Evolutionary conservation across 2,329 filamentous ascomycete species (phyloP).

Genomic region (Cladosporium sphaerospermum): DNA sequence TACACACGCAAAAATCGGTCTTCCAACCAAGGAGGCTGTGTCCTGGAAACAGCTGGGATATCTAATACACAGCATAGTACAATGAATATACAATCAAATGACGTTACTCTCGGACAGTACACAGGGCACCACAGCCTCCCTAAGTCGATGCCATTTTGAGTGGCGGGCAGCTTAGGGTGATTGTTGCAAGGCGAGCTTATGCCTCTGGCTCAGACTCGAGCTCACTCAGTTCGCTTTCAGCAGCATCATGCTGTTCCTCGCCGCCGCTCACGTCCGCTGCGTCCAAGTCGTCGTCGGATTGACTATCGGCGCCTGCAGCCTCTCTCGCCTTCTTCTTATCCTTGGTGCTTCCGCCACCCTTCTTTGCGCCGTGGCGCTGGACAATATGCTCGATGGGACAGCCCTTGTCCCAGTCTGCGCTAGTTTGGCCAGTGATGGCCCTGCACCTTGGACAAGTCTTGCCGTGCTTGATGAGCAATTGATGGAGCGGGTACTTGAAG

Average conservation of each 20-base stretch:
- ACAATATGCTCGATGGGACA: conserved; percentile 61
- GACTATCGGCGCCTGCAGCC: conserved; percentile 73
- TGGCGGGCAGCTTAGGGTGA: too few relatives aligned
- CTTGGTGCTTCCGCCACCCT: conserved; percentile 32
- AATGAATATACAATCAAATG: not conserved
- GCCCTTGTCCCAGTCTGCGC: conserved; percentile 56
- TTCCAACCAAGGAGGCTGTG: too few relatives aligned
- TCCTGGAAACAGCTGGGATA: too few relatives aligned
- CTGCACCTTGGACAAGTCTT: conserved; percentile 56
- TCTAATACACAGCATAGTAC: not conserved
- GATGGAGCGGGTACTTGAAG: conserved; percentile 57
- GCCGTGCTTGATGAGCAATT: conserved; percentile 57
- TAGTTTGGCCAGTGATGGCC: conserved; percentile 55
- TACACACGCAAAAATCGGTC: too few relatives aligned
- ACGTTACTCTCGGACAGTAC: too few relatives aligned
- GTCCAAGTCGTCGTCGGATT: conserved; percentile 57
- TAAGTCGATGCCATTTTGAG: too few relatives aligned
- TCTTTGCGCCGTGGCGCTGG: conserved; percentile 50
- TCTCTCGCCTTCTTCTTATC: conserved; percentile 49
- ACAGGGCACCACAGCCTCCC: too few relatives aligned
- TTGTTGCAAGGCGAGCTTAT: not conserved
- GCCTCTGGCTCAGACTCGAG: conserved; percentile 29
- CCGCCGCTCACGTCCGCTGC: conserved; percentile 60
- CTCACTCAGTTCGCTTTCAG: conserved; percentile 37
- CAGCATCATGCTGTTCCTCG: conserved; percentile 67